Base-by-base conservation (phyloP, 2,329 filamentous ascomycete genomes). In the Fusarium humuli region DNA sequence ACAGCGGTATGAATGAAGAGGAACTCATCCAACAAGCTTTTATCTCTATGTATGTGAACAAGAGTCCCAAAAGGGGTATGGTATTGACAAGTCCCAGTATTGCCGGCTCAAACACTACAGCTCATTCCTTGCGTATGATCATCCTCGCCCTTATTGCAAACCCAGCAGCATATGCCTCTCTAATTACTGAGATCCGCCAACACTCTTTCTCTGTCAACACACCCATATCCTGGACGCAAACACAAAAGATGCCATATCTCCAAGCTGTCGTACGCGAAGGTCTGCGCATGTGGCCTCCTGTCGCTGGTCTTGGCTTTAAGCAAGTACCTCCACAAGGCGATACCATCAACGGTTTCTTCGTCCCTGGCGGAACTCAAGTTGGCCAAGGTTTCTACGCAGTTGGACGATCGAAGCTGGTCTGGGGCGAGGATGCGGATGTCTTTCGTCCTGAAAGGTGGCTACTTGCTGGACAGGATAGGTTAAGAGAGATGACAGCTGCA, bases 41-140 rank as follows among this genome's bases (percentile, higher is more conserved):
- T 30, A 76, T 83, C 12, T 78, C 81, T 22, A 80, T 82, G 81
- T 81, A 61, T 61, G 75, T 61, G 0, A 3, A 6, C 18, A 4
- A 14, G 4, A 11, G 1, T 3, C 7, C 7, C 10, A 0, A 4
- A 12, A 12, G 13, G 25, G 4, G 1, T 4, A 6, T 6, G 11
- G 8, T 1, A 22, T 12, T 75, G 5, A 75, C 42, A 40, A 6
- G 2, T 1, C 6, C 2, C 44, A 87, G 85, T 67, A 86, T 88
- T 73, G 87, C 87, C 18, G 88, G 88, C 27, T 88, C 87, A 22
- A 87, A 90, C 77, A 88, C 87, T 0, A 88, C 87, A 0, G 87
- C 87, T 0, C 85, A 84, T 0, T 82, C 83, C 2, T 79, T 89
- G 4, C 84, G 87, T 5, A 81, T 84, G 64, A 86, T 82, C 7